A percentile compares a stretch with the other conserved stretches of the same genome.
Evolutionary conservation across 352 stramenopile species (phyloP).

Genomic region (Vaucheria bursata): DNA sequence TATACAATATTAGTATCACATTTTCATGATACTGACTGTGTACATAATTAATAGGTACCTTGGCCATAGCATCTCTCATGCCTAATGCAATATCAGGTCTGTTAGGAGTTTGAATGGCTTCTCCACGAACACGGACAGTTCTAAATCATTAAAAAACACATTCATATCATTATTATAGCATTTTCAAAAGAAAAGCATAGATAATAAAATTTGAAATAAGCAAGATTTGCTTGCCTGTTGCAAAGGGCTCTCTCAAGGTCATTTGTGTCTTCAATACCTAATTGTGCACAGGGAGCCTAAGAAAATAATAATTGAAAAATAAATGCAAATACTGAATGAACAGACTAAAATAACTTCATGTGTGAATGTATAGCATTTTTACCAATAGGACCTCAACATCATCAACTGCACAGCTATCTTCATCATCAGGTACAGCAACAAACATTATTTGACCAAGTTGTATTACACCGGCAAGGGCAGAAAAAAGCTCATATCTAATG

Average conservation of each 20-base stretch:
- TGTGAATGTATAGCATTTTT: no score
- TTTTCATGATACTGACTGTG: constrained; percentile 11
- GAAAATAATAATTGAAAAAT: no score
- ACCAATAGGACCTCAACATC: constrained; percentile 33
- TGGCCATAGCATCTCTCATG: constrained; percentile 58
- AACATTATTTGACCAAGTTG: constrained; percentile 62
- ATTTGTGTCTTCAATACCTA: no score
- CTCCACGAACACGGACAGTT: constrained; percentile 19
- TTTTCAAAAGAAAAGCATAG: no score
- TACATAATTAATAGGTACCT: constrained; percentile 53
- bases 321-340: no score
- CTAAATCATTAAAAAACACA: no score
- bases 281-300: no score
- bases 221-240: no score
- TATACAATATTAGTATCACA: neutral
- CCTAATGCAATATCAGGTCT: constrained; percentile 31
- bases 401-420: constrained; percentile 22
- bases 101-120: constrained; percentile 20
- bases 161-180: no score
- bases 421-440: constrained; percentile 15
- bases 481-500: constrained; percentile 38
- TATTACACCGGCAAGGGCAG: constrained; percentile 58
- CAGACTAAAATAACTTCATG: no score
- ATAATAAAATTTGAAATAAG: no score
- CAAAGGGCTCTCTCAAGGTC: no score